phyloP scores from a whole-genome alignment of 257 asterid species.

The Solanum verrucosum region DNA sequence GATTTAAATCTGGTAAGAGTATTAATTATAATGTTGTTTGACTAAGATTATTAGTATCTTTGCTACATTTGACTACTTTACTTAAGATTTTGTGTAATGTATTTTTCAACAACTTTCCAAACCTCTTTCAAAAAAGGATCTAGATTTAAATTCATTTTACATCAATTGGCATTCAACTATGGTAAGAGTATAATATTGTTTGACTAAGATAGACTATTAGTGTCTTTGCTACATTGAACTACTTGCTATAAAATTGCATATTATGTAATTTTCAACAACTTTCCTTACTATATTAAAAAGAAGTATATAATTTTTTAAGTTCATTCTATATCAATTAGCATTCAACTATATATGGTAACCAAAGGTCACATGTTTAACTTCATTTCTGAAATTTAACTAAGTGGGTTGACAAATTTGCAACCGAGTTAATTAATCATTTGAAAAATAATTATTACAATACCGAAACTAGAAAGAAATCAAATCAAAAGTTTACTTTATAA shows the following conservation, averaged over 20 bases:
- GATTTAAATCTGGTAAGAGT: not conserved
- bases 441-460: not conserved
- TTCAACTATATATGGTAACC: not conserved
- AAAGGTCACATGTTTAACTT: not conserved
- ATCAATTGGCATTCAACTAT: not conserved
- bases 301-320: not conserved
- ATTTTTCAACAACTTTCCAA: not conserved
- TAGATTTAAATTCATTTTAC: not conserved
- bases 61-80: not conserved
- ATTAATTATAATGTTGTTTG: not conserved
- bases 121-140: not conserved
- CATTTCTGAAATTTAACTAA: not conserved
- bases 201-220: not conserved
- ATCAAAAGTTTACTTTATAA: not conserved
- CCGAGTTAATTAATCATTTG: not conserved
- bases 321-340: not conserved
- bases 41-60: not conserved
- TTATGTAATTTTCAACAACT: not conserved
- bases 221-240: not conserved
- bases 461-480: not conserved
- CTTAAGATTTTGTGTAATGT: not conserved
- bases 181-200: not conserved
- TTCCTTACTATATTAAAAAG: not conserved
- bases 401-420: not conserved
- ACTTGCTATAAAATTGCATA: not conserved